Evolutionary conservation across 1,139 yeast genomes (phyloP), one percentile per base, ranked within the genome.

Genomic region (Suhomyces maxii): DNA sequence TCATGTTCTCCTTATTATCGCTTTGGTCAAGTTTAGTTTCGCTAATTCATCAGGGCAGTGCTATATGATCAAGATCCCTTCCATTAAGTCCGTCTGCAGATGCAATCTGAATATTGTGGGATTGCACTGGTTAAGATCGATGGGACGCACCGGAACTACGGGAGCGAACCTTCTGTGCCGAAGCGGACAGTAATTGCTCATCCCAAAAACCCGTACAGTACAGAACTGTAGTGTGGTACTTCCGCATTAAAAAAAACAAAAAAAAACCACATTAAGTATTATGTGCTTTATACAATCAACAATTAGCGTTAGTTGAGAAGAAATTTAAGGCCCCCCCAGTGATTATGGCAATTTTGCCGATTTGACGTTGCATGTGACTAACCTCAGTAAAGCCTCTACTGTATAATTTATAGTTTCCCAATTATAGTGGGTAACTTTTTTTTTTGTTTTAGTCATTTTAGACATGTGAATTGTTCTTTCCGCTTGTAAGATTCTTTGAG

Each of bases 101-200:
- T 12, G 25, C 25, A 34, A 34, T 34, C 8, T 12, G 23, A 18
- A 18, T 18, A 18, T 8, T 18, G 23, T 25, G 36, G 18, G 18
- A 12, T 34, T 34, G 36, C 11, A 13, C n/a, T 8, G 36, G 36
- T 34, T 34, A 14, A 7, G 36, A 34, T 8, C 35, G 6, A 28
- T 28, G 31, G n/a, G n/a, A 7, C n/a, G n/a, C n/a, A 3, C 11
- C 31, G 31, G 31, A 28, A 28, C 9, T 37, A 10, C 34, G 40
- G 34, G 34, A 26, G 14, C 33, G 25, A 38, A 32, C 41, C 36
- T 40, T 40, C 43, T 39, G 31, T 36, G 39, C 43, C 26, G 43
- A 35, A 40, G 39, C 39, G 38, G 42, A 25, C 38, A 36, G 6
- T 28, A 4, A 18, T 18, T 18, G 6, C 6, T 18, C 23, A 18